Evolutionary conservation across 305 asterid species (phyloP).

Genomic region (Andrographis paniculata): DNA sequence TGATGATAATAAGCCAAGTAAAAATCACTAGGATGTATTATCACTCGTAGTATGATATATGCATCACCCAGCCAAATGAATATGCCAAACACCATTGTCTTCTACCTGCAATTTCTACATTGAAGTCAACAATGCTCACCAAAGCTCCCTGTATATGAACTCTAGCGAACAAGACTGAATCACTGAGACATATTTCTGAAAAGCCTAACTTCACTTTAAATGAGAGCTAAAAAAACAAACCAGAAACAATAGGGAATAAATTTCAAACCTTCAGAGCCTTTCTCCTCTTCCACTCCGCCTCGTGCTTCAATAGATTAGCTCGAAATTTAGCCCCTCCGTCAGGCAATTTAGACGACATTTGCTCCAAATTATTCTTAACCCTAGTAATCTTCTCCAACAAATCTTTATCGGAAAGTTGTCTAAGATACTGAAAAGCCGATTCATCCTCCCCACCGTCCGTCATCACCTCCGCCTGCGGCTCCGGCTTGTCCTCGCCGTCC

Average conservation of each 20-base stretch:
- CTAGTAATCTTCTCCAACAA: constrained; percentile 23
- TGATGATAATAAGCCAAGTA: too few species aligned
- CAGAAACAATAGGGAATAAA: not conserved
- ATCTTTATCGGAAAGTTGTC: constrained; percentile 5
- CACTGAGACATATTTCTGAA: too few species aligned
- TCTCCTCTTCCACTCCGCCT: constrained; percentile 38
- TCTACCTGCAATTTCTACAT: not conserved
- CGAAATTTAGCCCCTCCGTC: constrained; percentile 49
- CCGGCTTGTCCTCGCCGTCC: constrained; percentile 19
- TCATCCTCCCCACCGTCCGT: constrained; percentile 16
- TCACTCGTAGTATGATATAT: too few species aligned
- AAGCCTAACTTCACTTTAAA: constrained; percentile 2
- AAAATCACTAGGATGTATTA: too few species aligned
- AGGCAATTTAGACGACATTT: not conserved
- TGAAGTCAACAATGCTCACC: not conserved
- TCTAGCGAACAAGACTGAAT: too few species aligned
- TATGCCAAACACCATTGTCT: not conserved
- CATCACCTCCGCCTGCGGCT: constrained; percentile 14
- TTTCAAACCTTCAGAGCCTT: constrained; percentile 31
- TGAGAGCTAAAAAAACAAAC: not conserved
- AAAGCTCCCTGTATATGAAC: constrained; percentile 1
- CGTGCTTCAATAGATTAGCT: constrained; percentile 12
- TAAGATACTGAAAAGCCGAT: not conserved
- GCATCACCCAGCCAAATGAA: constrained; percentile 1
- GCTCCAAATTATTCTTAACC: not conserved